These are phyloP conservation scores for Trametes versicolor DNA, from an alignment of 1,284 basidiomycete species.

Conservation along the genomic window DNA sequence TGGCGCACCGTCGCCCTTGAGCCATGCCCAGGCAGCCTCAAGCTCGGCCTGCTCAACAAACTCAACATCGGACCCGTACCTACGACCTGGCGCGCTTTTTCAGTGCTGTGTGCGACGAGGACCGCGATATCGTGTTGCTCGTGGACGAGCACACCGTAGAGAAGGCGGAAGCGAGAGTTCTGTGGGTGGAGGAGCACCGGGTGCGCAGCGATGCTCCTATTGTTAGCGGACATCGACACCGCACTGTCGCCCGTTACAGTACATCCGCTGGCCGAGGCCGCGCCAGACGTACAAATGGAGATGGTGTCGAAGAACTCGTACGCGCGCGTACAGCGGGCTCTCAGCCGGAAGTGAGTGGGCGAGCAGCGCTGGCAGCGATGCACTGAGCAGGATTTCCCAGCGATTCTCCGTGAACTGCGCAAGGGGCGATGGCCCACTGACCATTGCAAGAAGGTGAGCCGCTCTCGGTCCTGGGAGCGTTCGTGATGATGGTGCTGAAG, in stretches of 20 bases:
- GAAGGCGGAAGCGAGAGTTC: constrained; percentile 6
- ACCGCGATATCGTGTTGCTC: constrained; percentile 31
- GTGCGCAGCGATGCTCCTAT: constrained; percentile 28
- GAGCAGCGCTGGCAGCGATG: constrained; percentile 34
- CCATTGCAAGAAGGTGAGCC: not conserved
- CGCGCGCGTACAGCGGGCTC: constrained; percentile 28
- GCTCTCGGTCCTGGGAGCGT: no score
- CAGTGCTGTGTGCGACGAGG: constrained; percentile 20
- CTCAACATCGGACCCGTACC: not conserved
- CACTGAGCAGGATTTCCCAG: constrained; percentile 32
- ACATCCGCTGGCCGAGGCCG: not conserved
- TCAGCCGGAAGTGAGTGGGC: constrained; percentile 36
- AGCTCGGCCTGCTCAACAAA: no score
- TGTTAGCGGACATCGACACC: constrained; percentile 19
- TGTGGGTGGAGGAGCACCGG: constrained; percentile 1
- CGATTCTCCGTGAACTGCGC: constrained; percentile 30
- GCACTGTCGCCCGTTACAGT: not conserved
- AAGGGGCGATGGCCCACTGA: constrained; percentile 26
- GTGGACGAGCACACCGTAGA: constrained; percentile 21
- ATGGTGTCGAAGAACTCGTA: constrained; percentile 26
- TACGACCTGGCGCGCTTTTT: constrained; percentile 10
- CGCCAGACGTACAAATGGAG: constrained; percentile 25
- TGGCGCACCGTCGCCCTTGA: constrained; percentile 20
- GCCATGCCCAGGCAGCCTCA: constrained; percentile 4
- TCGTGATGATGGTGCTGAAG: no score